Conservation (phyloP, 768 basidiomycete species). For the Leccinum broughii region DNA sequence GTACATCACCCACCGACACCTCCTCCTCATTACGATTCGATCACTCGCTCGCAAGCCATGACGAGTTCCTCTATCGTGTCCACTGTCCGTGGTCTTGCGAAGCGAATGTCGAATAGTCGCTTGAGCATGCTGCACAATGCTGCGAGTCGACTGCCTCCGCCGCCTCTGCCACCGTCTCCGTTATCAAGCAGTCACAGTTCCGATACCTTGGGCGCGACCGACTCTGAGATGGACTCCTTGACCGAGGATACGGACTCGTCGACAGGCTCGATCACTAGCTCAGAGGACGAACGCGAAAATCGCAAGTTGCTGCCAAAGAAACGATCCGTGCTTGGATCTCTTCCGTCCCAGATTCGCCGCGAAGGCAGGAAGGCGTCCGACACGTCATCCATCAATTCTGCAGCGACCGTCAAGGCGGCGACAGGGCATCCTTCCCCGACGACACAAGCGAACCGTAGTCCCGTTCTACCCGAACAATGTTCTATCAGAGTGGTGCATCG, state of each 20-base stretch:
- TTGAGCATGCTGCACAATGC: conserved; percentile 32
- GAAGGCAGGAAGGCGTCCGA: conserved; percentile 41
- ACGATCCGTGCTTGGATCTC: conserved; percentile 48
- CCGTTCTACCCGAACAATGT: conserved; percentile 15
- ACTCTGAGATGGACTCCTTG: conserved; percentile 62
- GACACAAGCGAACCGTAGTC: conserved; percentile 18
- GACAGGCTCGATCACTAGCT: conserved; percentile 49
- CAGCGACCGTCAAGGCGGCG: conserved; percentile 37
- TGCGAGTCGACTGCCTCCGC: conserved; percentile 19
- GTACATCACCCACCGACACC: conserved; percentile 46
- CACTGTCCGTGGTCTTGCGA: conserved; percentile 59
- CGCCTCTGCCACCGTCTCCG: conserved; percentile 27
- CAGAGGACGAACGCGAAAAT: conserved; percentile 43
- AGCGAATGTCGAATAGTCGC: conserved; percentile 49
- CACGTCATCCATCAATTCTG: conserved; percentile 36
- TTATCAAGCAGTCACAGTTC: conserved; percentile 44
- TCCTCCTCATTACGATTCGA: conserved; percentile 40
- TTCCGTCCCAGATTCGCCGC: conserved; percentile 44
- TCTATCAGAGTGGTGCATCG: conserved; percentile 32
- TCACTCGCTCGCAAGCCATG: conserved; percentile 22
- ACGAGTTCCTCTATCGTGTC: conserved; percentile 45
- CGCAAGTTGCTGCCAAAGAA: conserved; percentile 28
- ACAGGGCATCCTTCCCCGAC: conserved; percentile 25
- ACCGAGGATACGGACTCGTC: conserved; percentile 65
- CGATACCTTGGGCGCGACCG: conserved; percentile 44